Conservation (phyloP, 2,329 filamentous ascomycete genomes). For the Venturia oleaginea region DNA sequence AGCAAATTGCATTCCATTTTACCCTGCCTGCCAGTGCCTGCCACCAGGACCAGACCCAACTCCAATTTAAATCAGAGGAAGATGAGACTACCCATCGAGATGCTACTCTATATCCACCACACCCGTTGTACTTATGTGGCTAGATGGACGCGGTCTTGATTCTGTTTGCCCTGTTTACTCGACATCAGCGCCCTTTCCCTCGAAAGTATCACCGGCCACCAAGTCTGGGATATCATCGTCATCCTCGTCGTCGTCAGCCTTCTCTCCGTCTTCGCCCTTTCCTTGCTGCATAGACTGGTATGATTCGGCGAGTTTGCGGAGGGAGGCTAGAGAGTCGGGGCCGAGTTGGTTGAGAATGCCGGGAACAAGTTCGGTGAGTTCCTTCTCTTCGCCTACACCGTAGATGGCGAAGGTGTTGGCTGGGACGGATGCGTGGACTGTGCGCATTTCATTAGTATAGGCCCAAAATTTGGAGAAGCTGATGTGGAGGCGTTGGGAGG, state of each 20-base stretch:
- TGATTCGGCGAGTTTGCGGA: constrained; percentile 97
- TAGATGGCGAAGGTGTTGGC: constrained; percentile 99
- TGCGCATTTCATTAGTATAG: not conserved
- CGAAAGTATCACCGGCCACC: constrained; percentile 95
- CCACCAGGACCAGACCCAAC: constrained; percentile 4
- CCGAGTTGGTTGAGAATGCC: constrained; percentile 99
- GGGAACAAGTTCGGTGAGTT: constrained; percentile 97
- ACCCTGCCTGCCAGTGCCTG: constrained; percentile 6
- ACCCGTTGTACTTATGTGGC: not conserved
- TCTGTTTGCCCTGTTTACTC: constrained; percentile 64
- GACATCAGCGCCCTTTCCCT: constrained; percentile 69
- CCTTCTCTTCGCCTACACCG: constrained; percentile 97
- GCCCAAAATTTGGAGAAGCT: constrained; percentile 11
- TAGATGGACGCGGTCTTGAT: not conserved
- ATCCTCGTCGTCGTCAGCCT: constrained; percentile 56
- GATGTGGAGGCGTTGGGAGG: constrained; percentile 96
- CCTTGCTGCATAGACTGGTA: constrained; percentile 99
- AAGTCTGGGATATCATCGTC: constrained; percentile 96
- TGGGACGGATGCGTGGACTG: constrained; percentile 93
- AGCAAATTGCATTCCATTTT: constrained; percentile 8
- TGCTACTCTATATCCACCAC: not conserved
- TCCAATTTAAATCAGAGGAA: constrained; percentile 7
- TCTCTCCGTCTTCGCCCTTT: constrained; percentile 65
- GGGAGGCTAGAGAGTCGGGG: constrained; percentile 92
- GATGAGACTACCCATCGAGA: constrained; percentile 2